A percentile compares a stretch with the other conserved stretches of the same genome.
Evolutionary conservation across 2,329 filamentous ascomycete species (phyloP).

Genomic region (Sordariomycetes sp.): DNA sequence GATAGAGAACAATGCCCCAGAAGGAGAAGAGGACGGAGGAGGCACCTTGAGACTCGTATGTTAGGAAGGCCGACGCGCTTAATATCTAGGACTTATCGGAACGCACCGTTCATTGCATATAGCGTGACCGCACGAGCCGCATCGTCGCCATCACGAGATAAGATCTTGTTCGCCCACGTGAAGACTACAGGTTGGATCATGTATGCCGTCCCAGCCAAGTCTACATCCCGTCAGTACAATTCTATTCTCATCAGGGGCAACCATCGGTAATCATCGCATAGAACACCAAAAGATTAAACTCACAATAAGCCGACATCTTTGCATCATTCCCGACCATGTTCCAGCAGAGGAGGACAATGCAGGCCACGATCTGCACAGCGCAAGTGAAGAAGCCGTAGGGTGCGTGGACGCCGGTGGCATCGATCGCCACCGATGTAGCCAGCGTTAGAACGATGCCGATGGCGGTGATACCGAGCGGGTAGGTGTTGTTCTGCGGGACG

Average conservation of each 20-base stretch:
- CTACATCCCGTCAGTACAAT: too few species aligned
- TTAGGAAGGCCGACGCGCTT: too few species aligned
- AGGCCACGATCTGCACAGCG: constrained; percentile 19
- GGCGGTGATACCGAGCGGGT: constrained; percentile 24
- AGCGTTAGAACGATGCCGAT: constrained; percentile 20
- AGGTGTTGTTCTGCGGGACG: constrained; percentile 23
- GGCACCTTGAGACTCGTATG: too few species aligned
- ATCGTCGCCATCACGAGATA: constrained; percentile 23
- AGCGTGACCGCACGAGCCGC: constrained; percentile 23
- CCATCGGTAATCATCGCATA: too few species aligned
- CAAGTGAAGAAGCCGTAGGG: constrained; percentile 21
- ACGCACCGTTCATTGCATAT: constrained; percentile 25
- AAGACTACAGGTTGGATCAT: constrained; percentile 27
- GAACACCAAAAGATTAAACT: background rate
- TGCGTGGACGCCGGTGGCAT: constrained; percentile 20
- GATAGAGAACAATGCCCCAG: constrained; percentile 25
- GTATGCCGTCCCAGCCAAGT: constrained; percentile 24
- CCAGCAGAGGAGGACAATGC: constrained; percentile 20
- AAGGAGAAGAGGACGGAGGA: constrained; percentile 25
- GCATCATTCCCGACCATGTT: constrained; percentile 15
- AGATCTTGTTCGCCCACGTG: constrained; percentile 26
- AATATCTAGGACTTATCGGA: too few species aligned
- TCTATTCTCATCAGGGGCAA: constrained; percentile 10
- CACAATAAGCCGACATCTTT: constrained; percentile 11
- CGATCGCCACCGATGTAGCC: constrained; percentile 22